Evolutionary conservation across 2,329 filamentous ascomycete genomes (phyloP), one percentile per base, ranked within the genome.

Genomic region (Epichloe gansuensis): DNA sequence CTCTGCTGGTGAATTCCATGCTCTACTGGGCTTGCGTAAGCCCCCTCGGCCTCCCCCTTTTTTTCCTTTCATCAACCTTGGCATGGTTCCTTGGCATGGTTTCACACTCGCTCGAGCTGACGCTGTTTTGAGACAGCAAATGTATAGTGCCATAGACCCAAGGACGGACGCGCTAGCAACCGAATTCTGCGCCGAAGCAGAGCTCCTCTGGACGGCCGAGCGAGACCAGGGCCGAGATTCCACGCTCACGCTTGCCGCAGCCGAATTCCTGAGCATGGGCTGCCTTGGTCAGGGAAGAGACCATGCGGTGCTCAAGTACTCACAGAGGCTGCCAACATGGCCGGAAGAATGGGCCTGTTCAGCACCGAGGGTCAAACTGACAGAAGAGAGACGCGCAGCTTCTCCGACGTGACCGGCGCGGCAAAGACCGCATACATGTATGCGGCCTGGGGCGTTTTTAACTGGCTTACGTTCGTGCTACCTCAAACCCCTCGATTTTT

Each of bases 11-110:
- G 11, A 63, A 65, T 44, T 59, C 68, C 2, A 52, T 70, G 12
- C 57, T 70, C 52, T 67, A 63, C 48, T 60, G 67, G 54, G 63
- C 62, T n/a, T 64, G 60, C 53, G 68, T 70, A 58, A 55, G 66
- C 61, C 25, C 21, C 39, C 12, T 17, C 23, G 2, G 23, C 13
- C 13, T 15, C 4, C 13, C 28, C 2, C 23, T 17, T 17, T 17
- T 17, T 17, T 17, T 13, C 9, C 25, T 11, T 45, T 4, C 25
- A 3, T 25, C 43, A 15, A 17, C 13, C 17, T 38, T 23, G 28
- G 13, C n/a, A 28, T 35, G 23, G 35, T 46, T 23, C 23, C 45
- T 51, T 25, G 43, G 17, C 23, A 23, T 1, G 23, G 23, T 23
- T 23, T 23, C 23, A 23, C 23, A 3, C 23, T 3, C 23, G 23